Conservation (phyloP, 1,284 basidiomycete genomes). For the Wallemia mellicola region DNA sequence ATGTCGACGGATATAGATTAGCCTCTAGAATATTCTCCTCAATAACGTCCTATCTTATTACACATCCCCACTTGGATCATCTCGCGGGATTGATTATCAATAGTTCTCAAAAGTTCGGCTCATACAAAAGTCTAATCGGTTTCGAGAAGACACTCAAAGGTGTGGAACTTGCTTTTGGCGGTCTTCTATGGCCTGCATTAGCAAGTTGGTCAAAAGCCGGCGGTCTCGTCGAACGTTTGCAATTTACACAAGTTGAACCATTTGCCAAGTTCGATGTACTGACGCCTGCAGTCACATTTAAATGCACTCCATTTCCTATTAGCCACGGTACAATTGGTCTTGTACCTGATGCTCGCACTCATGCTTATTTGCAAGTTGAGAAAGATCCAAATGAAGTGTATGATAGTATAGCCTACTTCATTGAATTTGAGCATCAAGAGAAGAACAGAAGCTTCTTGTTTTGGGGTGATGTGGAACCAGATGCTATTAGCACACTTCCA, state of each 20-base stretch:
- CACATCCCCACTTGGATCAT: not conserved
- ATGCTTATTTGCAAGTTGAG: not conserved
- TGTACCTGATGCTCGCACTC: not conserved
- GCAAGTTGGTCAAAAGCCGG: not conserved
- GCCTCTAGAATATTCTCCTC: not conserved
- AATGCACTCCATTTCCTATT: not conserved
- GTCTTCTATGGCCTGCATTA: not conserved
- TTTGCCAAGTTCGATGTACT: not conserved
- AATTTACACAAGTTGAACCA: not conserved
- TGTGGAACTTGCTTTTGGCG: not conserved
- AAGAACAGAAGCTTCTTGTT: not conserved
- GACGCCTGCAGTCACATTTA: not conserved
- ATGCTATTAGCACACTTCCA: not conserved
- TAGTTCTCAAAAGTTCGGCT: not conserved
- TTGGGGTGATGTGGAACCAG: constrained; percentile 1
- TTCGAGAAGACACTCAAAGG: not conserved
- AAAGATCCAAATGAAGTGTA: not conserved
- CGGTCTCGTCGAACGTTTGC: not conserved
- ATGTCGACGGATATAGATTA: not conserved
- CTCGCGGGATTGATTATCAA: not conserved
- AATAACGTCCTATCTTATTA: not conserved
- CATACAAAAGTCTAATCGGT: not conserved
- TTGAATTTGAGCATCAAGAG: not conserved
- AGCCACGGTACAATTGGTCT: not conserved
- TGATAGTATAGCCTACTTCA: not conserved